Conservation (phyloP, 78 protist genomes). For the Reticulomyxa filosa region DNA sequence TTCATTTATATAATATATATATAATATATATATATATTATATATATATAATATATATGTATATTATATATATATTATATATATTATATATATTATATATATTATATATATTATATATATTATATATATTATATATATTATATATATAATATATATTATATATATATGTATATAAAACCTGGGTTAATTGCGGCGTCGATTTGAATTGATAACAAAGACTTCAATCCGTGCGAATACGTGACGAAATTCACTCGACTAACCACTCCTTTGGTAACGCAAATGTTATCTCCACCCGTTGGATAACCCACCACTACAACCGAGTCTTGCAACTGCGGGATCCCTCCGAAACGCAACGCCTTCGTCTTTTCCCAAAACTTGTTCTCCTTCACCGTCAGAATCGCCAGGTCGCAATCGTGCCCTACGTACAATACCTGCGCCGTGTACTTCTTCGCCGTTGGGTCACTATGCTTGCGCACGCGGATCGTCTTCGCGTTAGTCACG, state of each 20-base stretch:
- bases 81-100: not conserved
- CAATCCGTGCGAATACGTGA: not conserved
- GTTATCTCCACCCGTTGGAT: constrained; percentile 1
- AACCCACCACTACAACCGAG: not conserved
- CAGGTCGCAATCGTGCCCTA: not conserved
- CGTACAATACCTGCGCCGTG: not conserved
- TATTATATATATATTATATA: not conserved
- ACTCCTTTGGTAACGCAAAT: constrained; percentile 1
- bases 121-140: not conserved
- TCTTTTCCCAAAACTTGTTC: not conserved
- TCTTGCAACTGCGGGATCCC: too few relatives aligned
- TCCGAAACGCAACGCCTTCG: too few relatives aligned
- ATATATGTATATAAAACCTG: not conserved
- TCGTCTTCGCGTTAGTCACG: not conserved
- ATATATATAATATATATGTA: not conserved
- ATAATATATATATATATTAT: too few relatives aligned
- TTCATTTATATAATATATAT: not conserved
- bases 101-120: not conserved
- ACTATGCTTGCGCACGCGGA: not conserved
- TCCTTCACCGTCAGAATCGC: not conserved
- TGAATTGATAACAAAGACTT: not conserved
- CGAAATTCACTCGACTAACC: not conserved
- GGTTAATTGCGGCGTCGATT: constrained; percentile 1
- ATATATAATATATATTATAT: not conserved
- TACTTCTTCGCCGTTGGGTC: not conserved